Evolutionary conservation across 345 rosid species (phyloP).

Genomic region (Lenwebbia sp.): DNA sequence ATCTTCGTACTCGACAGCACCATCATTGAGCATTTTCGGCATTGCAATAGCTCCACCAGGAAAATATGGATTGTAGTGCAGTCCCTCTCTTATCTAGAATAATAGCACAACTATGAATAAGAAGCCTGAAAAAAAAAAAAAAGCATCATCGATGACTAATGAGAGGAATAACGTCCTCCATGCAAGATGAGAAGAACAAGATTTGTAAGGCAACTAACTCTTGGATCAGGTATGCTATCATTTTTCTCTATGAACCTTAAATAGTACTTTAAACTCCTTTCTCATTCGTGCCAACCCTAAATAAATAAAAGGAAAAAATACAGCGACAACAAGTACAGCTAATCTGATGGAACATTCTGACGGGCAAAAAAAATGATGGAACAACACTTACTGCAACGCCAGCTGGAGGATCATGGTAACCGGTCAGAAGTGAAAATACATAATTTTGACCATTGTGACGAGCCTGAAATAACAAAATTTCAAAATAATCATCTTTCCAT

Average conservation of each 20-base stretch:
- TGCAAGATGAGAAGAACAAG: neutral
- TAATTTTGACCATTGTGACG: slow-evolving; percentile 99
- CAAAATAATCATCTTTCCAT: neutral
- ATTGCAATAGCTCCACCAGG: slow-evolving; percentile 99
- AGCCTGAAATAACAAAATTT: slow-evolving; percentile 47
- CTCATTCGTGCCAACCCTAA: neutral
- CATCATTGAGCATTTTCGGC: slow-evolving; percentile 98
- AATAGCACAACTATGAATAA: neutral
- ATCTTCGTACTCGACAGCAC: slow-evolving; percentile 97
- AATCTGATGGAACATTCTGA: no score
- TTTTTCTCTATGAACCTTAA: neutral
- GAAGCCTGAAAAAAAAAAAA: neutral
- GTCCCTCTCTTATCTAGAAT: slow-evolving; percentile 79
- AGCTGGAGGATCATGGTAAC: slow-evolving; percentile 99
- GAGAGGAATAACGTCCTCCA: neutral
- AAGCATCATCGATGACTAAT: neutral
- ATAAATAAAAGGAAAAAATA: neutral
- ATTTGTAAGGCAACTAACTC: neutral
- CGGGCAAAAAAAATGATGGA: neutral
- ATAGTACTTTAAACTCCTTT: neutral
- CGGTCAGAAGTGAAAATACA: slow-evolving; percentile 92
- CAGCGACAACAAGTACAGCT: neutral
- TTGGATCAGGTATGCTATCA: neutral
- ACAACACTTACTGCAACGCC: slow-evolving; percentile 49
- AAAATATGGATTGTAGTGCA: slow-evolving; percentile 96